These are phyloP conservation scores for Phialemoniopsis sp. DNA, from an alignment of 2,329 filamentous ascomycete species.

Conservation along the genomic window DNA sequence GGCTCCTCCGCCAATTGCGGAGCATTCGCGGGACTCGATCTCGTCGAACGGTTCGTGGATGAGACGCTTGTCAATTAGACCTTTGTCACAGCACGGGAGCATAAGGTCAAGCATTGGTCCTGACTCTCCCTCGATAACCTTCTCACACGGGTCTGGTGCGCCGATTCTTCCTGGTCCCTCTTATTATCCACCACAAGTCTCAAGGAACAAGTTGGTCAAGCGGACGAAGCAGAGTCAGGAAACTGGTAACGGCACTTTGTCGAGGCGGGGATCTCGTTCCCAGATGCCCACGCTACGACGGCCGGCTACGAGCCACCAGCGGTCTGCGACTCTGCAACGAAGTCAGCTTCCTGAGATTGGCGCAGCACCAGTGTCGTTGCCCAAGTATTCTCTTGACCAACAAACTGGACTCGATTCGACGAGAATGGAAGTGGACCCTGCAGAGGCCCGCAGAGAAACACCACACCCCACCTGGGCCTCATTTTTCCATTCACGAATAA, in stretches of 20 bases:
- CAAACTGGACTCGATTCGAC: conserved; percentile 16
- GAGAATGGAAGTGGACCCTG: conserved; percentile 9
- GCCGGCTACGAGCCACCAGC: conserved; percentile 76
- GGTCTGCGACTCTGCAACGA: conserved; percentile 66
- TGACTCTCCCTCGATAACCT: conserved; percentile 60
- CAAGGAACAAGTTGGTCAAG: conserved; percentile 77
- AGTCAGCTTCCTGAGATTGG: conserved; percentile 1
- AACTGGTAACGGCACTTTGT: conserved; percentile 32
- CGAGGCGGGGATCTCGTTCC: conserved; percentile 49
- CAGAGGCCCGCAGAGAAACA: conserved; percentile 2
- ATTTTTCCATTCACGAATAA: conserved; percentile 47
- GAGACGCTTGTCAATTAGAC: conserved; percentile 63
- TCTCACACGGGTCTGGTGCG: conserved; percentile 62
- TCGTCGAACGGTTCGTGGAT: conserved; percentile 69
- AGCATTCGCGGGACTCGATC: conserved; percentile 49
- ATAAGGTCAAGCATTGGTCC: conserved; percentile 60
- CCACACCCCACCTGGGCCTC: conserved; percentile 43
- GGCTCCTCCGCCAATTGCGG: conserved; percentile 29
- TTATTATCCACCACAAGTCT: conserved; percentile 36
- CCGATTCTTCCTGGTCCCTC: conserved; percentile 51
- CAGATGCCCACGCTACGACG: conserved; percentile 64
- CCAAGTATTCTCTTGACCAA: conserved; percentile 27
- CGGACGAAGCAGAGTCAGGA: conserved; percentile 56
- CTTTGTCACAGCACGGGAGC: conserved; percentile 61
- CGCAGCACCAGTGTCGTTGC: not conserved